These are phyloP conservation scores for Trametes maxima DNA, from an alignment of 768 basidiomycete species.

Conservation along the genomic window DNA sequence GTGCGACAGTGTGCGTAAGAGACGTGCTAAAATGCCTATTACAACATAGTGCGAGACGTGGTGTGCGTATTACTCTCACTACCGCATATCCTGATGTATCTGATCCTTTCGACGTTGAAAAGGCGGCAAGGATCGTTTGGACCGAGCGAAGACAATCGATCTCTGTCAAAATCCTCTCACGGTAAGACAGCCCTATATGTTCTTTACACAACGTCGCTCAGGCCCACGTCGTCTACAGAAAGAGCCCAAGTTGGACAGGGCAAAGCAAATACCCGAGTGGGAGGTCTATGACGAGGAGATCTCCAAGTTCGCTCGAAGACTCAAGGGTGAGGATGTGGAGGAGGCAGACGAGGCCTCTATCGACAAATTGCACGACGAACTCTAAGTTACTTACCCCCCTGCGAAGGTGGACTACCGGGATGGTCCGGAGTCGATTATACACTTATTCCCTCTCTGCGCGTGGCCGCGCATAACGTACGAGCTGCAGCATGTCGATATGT, in stretches of 20 bases:
- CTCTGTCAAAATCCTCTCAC: slow-evolving; percentile 96
- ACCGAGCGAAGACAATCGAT: slow-evolving; percentile 88
- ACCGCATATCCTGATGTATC: background rate
- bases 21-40: background rate
- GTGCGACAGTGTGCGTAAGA: background rate
- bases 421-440: too few relatives aligned
- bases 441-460: too few relatives aligned
- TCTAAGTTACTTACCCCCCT: background rate
- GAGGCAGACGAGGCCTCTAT: slow-evolving; percentile 13
- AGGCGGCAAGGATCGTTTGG: slow-evolving; percentile 82
- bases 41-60: slow-evolving; percentile 87
- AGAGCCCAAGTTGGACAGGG: slow-evolving; percentile 93
- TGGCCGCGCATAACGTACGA: too few relatives aligned
- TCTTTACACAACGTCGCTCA: background rate
- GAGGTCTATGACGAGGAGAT: slow-evolving; percentile 93
- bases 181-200: slow-evolving; percentile 44
- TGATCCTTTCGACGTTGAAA: background rate
- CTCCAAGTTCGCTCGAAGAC: slow-evolving; percentile 71
- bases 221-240: slow-evolving; percentile 55
- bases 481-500: too few relatives aligned
- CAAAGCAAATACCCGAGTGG: slow-evolving; percentile 97
- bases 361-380: slow-evolving; percentile 3
- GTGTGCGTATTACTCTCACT: slow-evolving; percentile 59
- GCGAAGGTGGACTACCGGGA: too few relatives aligned
- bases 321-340: slow-evolving; percentile 50